Percentiles rank a stretch among this genome's conserved stretches.
Conservation (phyloP, 345 rosid species). For the Sisymbrium altissimum region DNA sequence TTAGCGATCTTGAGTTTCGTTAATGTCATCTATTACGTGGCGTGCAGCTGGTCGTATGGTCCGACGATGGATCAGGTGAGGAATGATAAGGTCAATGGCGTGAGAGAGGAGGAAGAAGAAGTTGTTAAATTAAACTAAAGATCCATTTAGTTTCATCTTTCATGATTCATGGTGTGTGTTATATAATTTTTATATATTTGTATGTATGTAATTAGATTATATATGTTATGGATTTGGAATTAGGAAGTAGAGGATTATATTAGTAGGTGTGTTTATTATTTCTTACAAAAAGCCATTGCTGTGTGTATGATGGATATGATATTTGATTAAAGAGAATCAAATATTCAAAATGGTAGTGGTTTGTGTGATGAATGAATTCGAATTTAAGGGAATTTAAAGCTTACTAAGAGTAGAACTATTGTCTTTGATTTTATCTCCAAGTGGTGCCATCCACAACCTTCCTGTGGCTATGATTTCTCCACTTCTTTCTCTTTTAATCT, state of each 20-base stretch:
- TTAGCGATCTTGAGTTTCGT: slow-evolving; percentile 56
- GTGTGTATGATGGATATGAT: neutral
- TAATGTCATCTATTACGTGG: slow-evolving; percentile 59
- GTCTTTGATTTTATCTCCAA: neutral
- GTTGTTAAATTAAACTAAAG: slow-evolving; percentile 27
- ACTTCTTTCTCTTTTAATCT: slow-evolving; percentile 37
- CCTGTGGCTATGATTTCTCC: slow-evolving; percentile 48
- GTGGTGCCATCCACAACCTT: slow-evolving; percentile 55
- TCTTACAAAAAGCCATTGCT: neutral
- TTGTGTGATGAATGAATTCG: neutral
- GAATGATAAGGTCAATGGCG: slow-evolving; percentile 40
- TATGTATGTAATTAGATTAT: slow-evolving; percentile 32
- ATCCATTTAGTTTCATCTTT: neutral
- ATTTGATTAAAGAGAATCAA: slow-evolving; percentile 19
- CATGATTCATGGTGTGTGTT: slow-evolving; percentile 9
- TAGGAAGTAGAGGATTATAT: slow-evolving; percentile 26
- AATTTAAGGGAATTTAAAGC: slow-evolving; percentile 31
- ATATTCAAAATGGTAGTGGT: neutral
- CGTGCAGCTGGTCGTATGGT: slow-evolving; percentile 79
- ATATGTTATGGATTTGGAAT: slow-evolving; percentile 17
- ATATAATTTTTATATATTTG: slow-evolving; percentile 2
- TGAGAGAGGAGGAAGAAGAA: slow-evolving; percentile 36
- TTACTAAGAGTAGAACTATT: slow-evolving; percentile 23
- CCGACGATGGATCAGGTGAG: slow-evolving; percentile 42
- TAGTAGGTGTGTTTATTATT: slow-evolving; percentile 8